Evolutionary conservation across 2,329 filamentous ascomycete species (phyloP), one percentile per base, ranked within the genome.

Genomic region (Botrytis aclada): DNA sequence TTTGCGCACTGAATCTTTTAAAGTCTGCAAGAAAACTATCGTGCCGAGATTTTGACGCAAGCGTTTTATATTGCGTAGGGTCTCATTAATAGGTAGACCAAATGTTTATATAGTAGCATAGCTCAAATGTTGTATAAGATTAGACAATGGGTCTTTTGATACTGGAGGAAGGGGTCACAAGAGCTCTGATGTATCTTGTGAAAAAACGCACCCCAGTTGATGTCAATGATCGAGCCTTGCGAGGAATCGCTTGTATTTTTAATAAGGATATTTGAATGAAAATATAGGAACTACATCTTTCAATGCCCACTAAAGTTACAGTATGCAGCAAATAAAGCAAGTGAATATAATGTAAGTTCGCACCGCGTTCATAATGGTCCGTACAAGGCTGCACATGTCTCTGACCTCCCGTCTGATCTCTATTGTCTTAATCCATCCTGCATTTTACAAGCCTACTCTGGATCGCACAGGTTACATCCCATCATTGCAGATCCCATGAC

Each of bases 21-120:
- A 2, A 54, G 47, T 5, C 10, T n/a, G 25, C 47, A 12, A n/a
- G 1, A 54, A 54, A 54, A 7, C 14, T 16, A 54, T n/a, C 5
- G 2, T 54, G 47, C 12, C 12, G 25, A 16, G 5, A 5, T 16
- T n/a, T 51, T 54, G 25, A 54, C 47, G 12, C 1, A 54, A n/a
- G 5, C 12, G 4, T 0, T 16, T 7, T 54, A 3, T 54, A 7
- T 54, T 2, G 25, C 2, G 3, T 3, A n/a, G 4, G 14, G 25
- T 54, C 25, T 7, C 12, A n/a, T 54, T 16, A 54, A 25, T 54
- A 54, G 12, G 5, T n/a, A 16, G 5, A 51, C 7, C 4, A 51
- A n/a, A 1, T 7, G 4, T 0, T 3, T 2, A n/a, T n/a, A n/a
- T 54, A 1, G 12, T n/a, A 16, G 16, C 7, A 3, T 54, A n/a